Evolutionary conservation across 192 early-diverging fungal species (phyloP), one percentile per base, ranked within the genome.

Genomic region (Funneliformis mosseae): DNA sequence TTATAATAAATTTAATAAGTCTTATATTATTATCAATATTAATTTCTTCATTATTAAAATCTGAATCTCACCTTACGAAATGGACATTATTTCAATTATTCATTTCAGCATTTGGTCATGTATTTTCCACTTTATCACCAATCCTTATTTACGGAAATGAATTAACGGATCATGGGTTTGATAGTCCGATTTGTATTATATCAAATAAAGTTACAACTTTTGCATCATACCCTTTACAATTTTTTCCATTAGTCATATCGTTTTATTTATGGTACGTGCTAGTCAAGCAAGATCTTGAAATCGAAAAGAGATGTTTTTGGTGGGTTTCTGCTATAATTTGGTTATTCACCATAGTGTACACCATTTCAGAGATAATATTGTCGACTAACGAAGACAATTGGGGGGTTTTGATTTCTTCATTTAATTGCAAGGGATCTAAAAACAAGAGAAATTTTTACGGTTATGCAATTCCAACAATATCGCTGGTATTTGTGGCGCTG

Each of bases 81-180:
- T 66, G 64, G 64, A 66, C 64, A 27, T 16, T 66, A 28, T 66
- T 66, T 66, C 64, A 66, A 33, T 4, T 66, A 9, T 66, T 25
- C 23, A 8, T 66, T 66, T 3, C 25, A 0, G 1, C 64, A 27
- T 18, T 64, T 16, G 8, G 23, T 66, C 14, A 66, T 11, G 9
- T 4, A 66, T 4, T 66, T 25, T 27, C 64, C 4, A 23, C 25
- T 8, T 66, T 66, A 28, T 23, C 64, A 0, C 23, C 64, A 25
- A 11, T 66, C 9, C 3, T 66, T 7, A 14, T 66, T 1, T 66
- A 66, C 18, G 64, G 64, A 4, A 18, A 25, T 14, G 0, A 66
- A 27, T 28, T 66, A 66, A 25, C 12, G 0, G 10, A 66, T 0
- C 64, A 23, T 8, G 64, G n/a, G 11, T 66, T 28, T 18, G 64